These are phyloP conservation scores for Cornus controversa DNA, from an alignment of 148 eudicot species.

Conservation along the genomic window DNA sequence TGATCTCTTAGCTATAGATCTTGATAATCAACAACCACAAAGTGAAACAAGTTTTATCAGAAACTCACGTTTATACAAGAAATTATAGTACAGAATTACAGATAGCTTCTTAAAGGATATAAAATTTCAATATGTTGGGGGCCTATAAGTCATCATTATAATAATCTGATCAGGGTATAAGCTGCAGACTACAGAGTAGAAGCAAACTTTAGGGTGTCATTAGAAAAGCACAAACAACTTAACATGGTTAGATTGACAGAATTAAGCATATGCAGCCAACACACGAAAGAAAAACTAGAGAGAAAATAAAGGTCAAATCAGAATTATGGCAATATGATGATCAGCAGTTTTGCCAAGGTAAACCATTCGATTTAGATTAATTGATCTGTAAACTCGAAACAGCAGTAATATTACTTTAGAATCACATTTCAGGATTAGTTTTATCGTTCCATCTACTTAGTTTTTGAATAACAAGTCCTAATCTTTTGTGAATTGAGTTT, in stretches of 20 bases:
- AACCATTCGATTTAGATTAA: too few relatives aligned
- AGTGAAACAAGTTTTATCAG: neutral
- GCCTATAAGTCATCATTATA: neutral
- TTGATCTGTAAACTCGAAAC: too few relatives aligned
- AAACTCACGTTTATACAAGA: neutral
- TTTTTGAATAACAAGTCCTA: neutral
- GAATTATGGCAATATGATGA: too few relatives aligned
- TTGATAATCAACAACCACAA: neutral
- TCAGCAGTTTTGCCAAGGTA: too few relatives aligned
- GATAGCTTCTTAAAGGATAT: neutral
- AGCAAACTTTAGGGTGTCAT: neutral
- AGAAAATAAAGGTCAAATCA: too few relatives aligned
- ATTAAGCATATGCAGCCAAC: too few relatives aligned
- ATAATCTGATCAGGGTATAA: slow-evolving; percentile 3
- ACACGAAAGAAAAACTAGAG: too few relatives aligned
- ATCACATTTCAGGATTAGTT: too few relatives aligned
- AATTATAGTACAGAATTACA: neutral
- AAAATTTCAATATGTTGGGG: neutral
- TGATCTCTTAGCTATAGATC: neutral
- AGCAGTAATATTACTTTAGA: too few relatives aligned
- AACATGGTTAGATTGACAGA: neutral
- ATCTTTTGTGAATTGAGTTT: neutral
- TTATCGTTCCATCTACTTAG: too few relatives aligned
- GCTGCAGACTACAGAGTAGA: neutral
- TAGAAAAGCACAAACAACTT: neutral